phyloP scores from a whole-genome alignment of 345 rosid genomes.

The Pugionium cornutum region DNA sequence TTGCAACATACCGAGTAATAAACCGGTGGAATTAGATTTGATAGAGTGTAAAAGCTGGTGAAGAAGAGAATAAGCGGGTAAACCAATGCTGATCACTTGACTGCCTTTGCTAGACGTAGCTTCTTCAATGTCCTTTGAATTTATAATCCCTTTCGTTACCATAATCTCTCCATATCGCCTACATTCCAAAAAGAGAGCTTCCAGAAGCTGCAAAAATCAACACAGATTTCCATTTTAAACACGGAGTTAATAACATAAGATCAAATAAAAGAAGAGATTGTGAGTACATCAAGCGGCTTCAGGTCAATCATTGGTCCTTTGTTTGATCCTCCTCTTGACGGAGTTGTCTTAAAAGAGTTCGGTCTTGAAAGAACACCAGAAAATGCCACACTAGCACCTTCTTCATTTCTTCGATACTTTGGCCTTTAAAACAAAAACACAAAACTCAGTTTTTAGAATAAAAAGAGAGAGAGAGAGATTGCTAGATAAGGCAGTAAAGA shows the following conservation, averaged over 20 bases:
- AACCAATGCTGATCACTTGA: conserved; percentile 70
- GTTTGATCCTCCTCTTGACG: conserved; percentile 56
- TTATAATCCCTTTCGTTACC: conserved; percentile 73
- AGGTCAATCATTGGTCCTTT: conserved; percentile 58
- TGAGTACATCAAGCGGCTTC: conserved; percentile 76
- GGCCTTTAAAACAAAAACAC: conserved; percentile 43
- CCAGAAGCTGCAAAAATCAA: conserved; percentile 56
- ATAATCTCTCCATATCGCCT: conserved; percentile 58
- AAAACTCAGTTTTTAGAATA: neutral
- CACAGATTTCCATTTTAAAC: neutral
- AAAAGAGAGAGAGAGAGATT: neutral
- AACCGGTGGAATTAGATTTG: conserved; percentile 60
- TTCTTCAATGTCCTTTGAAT: conserved; percentile 73
- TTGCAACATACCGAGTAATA: conserved; percentile 61
- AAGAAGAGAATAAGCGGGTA: conserved; percentile 86
- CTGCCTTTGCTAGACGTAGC: conserved; percentile 66
- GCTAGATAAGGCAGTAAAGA: conserved; percentile 18
- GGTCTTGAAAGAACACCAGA: conserved; percentile 50
- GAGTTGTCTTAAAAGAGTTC: conserved; percentile 55
- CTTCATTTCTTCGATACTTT: conserved; percentile 44
- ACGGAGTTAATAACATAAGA: neutral
- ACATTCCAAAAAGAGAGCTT: conserved; percentile 61
- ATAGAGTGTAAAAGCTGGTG: conserved; percentile 64
- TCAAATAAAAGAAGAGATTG: neutral
- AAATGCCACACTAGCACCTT: conserved; percentile 33